These are phyloP conservation scores for Populus tremula DNA, from an alignment of 345 rosid genomes.

Conservation along the genomic window DNA sequence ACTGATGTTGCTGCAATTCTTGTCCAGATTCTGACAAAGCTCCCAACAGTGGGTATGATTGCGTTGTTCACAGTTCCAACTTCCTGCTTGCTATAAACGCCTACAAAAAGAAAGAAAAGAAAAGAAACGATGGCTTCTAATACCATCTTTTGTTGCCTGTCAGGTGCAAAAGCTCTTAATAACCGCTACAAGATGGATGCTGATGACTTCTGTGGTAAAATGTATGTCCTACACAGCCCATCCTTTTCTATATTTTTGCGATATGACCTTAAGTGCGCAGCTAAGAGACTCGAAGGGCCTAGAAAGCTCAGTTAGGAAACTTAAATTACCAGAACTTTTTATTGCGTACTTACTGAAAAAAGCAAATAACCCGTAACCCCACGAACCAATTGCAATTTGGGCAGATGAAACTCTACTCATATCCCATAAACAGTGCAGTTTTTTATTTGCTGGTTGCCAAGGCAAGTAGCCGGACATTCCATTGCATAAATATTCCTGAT, in stretches of 20 bases:
- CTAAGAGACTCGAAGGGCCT: background rate
- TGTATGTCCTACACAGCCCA: slow-evolving; percentile 37
- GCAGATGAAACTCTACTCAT: no score
- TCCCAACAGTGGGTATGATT: slow-evolving; percentile 63
- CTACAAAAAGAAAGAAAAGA: background rate
- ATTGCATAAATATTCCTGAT: background rate
- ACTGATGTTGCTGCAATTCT: slow-evolving; percentile 85
- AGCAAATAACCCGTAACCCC: no score
- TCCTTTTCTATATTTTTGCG: background rate
- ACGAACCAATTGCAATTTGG: background rate
- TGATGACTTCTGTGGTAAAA: slow-evolving; percentile 51
- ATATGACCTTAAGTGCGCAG: background rate
- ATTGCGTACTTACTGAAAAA: background rate
- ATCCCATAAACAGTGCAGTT: background rate
- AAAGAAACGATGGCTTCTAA: background rate
- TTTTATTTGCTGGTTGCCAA: background rate
- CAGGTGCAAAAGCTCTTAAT: slow-evolving; percentile 57
- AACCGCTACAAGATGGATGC: slow-evolving; percentile 68
- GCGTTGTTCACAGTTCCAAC: background rate
- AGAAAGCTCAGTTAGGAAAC: background rate
- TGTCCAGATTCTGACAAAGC: slow-evolving; percentile 68
- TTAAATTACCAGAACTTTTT: background rate
- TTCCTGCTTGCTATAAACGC: background rate
- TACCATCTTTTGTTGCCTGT: slow-evolving; percentile 5
- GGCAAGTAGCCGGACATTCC: background rate